Conservation (phyloP, 2,329 filamentous ascomycete genomes). For the Botrytis byssoidea region DNA sequence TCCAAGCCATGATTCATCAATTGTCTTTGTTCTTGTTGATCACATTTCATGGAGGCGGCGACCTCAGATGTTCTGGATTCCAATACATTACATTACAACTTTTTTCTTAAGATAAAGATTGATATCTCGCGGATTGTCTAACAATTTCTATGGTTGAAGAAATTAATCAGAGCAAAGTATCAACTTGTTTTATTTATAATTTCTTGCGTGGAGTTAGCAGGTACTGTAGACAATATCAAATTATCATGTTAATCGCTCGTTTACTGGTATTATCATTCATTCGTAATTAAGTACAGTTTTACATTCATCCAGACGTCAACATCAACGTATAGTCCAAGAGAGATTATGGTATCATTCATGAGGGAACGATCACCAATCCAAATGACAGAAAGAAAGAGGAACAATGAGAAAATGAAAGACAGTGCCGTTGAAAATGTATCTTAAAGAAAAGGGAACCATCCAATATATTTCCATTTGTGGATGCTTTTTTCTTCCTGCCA, state of each 20-base stretch:
- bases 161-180: neutral
- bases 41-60: neutral
- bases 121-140: neutral
- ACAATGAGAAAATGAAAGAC: neutral
- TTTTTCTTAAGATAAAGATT: neutral
- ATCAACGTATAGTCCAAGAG: neutral
- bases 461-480: neutral
- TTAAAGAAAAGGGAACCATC: neutral
- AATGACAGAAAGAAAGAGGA: neutral
- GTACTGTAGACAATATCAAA: neutral
- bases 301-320: neutral
- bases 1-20: constrained; percentile 10
- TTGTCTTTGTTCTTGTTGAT: constrained; percentile 8
- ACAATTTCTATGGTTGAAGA: neutral
- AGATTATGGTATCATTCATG: neutral
- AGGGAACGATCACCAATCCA: neutral
- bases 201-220: neutral
- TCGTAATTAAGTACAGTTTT: neutral
- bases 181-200: neutral
- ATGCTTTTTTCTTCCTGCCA: neutral
- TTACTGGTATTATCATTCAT: neutral
- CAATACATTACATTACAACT: neutral
- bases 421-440: neutral
- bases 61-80: neutral
- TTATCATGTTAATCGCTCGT: neutral